Evolutionary conservation across 1,284 basidiomycete genomes (phyloP).

Genomic region (Somion occarium): DNA sequence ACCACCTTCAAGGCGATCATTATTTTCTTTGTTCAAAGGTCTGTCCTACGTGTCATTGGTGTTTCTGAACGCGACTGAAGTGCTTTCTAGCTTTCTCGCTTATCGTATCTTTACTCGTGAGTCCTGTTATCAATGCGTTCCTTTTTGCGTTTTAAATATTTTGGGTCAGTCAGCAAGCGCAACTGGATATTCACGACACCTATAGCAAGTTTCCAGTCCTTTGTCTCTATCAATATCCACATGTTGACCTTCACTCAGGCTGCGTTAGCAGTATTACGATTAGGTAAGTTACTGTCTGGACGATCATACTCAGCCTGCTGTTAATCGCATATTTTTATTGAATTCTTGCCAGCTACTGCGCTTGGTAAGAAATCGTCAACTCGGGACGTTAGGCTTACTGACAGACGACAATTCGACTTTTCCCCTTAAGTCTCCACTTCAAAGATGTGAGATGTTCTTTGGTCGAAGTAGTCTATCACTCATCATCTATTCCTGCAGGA

Average conservation of each 20-base stretch:
- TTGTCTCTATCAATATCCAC: not conserved
- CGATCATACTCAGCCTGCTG: not conserved
- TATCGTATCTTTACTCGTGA: conserved; percentile 11
- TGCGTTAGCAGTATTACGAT: not conserved
- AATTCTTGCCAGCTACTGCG: not conserved
- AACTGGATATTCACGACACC: conserved; percentile 9
- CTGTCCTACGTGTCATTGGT: not conserved
- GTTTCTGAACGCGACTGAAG: not conserved
- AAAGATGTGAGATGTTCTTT: not conserved
- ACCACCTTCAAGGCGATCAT: conserved; percentile 10
- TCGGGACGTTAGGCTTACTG: not conserved
- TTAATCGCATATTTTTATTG: not conserved
- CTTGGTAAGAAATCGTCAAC: not conserved
- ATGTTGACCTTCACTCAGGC: not conserved
- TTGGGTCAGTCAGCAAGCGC: conserved; percentile 11
- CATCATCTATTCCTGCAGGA: too few species aligned
- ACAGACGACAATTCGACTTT: not conserved
- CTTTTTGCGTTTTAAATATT: not conserved
- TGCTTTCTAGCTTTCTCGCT: conserved; percentile 11
- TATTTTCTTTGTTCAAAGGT: conserved; percentile 14
- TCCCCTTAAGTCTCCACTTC: not conserved
- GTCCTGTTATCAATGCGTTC: not conserved
- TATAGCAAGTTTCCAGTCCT: conserved; percentile 4
- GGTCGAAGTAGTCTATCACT: too few species aligned
- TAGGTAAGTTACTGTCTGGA: not conserved